Evolutionary conservation across 305 asterid genomes (phyloP).

Genomic region (Fraxinus paxiana): DNA sequence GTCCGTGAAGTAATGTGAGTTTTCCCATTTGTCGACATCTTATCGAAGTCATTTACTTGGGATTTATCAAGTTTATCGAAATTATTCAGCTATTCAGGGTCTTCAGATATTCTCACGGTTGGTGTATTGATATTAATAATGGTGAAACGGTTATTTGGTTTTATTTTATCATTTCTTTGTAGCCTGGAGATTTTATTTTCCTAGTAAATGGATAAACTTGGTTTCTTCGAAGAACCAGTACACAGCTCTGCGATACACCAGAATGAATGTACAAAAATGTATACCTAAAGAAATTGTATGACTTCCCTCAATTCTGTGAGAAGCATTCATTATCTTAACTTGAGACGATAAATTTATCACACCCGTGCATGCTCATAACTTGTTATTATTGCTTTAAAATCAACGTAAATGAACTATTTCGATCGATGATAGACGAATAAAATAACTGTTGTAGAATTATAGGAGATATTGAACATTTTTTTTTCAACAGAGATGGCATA

Average conservation of each 20-base stretch:
- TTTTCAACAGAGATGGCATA: no score
- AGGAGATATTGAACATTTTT: no score
- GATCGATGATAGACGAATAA: not conserved
- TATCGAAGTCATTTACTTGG: not conserved
- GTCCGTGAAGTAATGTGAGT: not conserved
- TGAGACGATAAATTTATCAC: not conserved
- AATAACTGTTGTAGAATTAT: no score
- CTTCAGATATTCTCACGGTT: not conserved
- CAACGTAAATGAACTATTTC: no score
- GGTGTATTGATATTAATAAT: not conserved
- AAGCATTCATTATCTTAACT: not conserved
- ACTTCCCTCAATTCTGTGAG: no score
- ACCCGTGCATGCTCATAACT: no score
- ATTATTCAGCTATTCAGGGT: not conserved
- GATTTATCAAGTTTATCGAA: not conserved
- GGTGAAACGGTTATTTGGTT: not conserved
- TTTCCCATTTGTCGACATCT: not conserved
- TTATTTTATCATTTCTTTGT: not conserved
- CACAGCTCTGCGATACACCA: not conserved
- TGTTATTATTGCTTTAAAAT: not conserved
- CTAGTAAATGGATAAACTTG: not conserved
- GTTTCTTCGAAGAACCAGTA: not conserved
- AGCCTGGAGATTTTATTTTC: not conserved
- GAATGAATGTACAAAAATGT: no score
- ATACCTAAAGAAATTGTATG: no score